phyloP scores from a whole-genome alignment of 768 basidiomycete species.

The Amanita molliuscula region DNA sequence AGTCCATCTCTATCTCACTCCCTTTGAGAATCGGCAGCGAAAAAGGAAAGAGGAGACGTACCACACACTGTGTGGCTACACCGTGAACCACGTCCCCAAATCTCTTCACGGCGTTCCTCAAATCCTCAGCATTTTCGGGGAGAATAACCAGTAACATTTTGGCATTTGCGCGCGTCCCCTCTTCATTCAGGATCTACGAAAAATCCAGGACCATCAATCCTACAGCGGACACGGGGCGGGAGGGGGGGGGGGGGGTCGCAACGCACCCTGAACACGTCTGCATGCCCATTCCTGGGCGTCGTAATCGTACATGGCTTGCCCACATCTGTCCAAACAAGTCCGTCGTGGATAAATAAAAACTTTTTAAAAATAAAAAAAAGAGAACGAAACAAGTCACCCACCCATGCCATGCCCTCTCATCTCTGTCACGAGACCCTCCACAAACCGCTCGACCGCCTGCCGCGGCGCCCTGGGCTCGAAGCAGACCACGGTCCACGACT shows the following conservation, averaged over 20 bases:
- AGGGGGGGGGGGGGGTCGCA: not conserved
- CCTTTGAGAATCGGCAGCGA: conserved; percentile 5
- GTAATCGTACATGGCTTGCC: not conserved
- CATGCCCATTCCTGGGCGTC: not conserved
- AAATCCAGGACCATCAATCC: not conserved
- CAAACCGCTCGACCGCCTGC: not conserved
- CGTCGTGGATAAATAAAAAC: not conserved
- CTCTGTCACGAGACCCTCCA: not conserved
- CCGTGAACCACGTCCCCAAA: conserved; percentile 38
- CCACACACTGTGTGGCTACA: conserved; percentile 8
- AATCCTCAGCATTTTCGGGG: conserved; percentile 34
- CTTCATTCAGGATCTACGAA: not conserved
- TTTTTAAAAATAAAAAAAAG: too few species aligned
- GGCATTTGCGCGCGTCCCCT: not conserved
- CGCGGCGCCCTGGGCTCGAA: not conserved
- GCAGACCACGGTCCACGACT: not conserved
- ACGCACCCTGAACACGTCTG: not conserved
- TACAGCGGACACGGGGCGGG: not conserved
- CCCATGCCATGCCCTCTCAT: not conserved
- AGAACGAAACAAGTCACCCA: not conserved
- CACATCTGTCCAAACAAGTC: not conserved
- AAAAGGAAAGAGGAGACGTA: not conserved
- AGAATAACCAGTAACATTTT: conserved; percentile 40
- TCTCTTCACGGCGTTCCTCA: conserved; percentile 37
- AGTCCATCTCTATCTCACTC: conserved; percentile 19